Percentiles rank a stretch among this genome's conserved stretches.
These are phyloP conservation scores for Erodium maritimum DNA, from an alignment of 345 rosid genomes.

Conservation along the genomic window DNA sequence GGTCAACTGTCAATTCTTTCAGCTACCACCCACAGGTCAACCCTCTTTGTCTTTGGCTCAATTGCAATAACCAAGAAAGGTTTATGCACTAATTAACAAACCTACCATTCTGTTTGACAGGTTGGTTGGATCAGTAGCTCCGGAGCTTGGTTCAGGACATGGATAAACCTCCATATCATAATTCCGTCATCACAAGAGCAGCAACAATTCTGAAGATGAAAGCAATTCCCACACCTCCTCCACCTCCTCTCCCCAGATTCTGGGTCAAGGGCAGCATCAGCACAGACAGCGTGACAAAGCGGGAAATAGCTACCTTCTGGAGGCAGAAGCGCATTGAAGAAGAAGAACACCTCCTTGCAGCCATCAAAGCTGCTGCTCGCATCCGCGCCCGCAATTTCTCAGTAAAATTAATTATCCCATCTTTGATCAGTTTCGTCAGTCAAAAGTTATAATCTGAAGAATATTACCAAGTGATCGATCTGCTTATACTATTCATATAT, in stretches of 20 bases:
- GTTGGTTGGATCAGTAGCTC: constrained; percentile 46
- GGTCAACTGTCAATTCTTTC: not conserved
- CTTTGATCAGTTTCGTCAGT: too few species aligned
- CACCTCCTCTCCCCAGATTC: constrained; percentile 30
- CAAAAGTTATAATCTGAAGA: too few species aligned
- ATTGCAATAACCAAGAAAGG: too few species aligned
- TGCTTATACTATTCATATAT: not conserved
- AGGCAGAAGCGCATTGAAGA: constrained; percentile 52
- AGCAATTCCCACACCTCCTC: constrained; percentile 38
- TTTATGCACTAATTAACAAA: not conserved
- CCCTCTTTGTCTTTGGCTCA: not conserved
- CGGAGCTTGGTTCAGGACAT: not conserved
- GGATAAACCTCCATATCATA: not conserved
- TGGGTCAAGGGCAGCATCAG: constrained; percentile 21
- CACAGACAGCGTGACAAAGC: constrained; percentile 51
- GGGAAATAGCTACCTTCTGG: constrained; percentile 76
- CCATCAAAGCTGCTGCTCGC: constrained; percentile 82
- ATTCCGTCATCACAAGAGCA: not conserved
- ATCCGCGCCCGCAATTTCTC: constrained; percentile 60
- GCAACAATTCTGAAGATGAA: constrained; percentile 22
- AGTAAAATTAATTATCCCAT: constrained; percentile 24
- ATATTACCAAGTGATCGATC: not conserved
- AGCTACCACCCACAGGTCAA: not conserved
- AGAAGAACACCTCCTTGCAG: constrained; percentile 83
- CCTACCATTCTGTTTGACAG: constrained; percentile 30